phyloP scores from a whole-genome alignment of 2,329 filamentous ascomycete genomes.

The Massarina eburnea region DNA sequence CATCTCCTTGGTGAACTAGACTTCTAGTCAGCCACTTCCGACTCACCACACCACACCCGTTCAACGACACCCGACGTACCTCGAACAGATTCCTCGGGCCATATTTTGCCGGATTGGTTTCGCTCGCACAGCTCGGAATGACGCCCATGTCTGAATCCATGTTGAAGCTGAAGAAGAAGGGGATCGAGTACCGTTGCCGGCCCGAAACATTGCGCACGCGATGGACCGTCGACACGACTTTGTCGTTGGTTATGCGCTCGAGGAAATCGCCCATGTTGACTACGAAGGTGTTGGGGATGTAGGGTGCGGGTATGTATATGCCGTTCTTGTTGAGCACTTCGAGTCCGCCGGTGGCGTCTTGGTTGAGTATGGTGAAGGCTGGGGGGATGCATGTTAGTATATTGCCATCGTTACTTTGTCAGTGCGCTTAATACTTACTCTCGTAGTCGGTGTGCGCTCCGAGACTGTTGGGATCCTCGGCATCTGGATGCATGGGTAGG shows the following conservation, averaged over 20 bases:
- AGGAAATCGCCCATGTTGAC: slow-evolving; percentile 57
- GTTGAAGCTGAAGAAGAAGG: slow-evolving; percentile 52
- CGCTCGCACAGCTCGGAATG: slow-evolving; percentile 39
- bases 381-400: too few relatives aligned
- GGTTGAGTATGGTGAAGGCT: slow-evolving; percentile 37
- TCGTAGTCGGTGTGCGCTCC: slow-evolving; percentile 43
- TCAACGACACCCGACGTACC: too few relatives aligned
- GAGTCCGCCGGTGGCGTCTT: slow-evolving; percentile 29
- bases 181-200: slow-evolving; percentile 47
- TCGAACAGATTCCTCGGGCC: too few relatives aligned
- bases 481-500: slow-evolving; percentile 31
- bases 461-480: slow-evolving; percentile 17
- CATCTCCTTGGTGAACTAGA: too few relatives aligned
- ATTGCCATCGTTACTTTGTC: too few relatives aligned
- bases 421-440: too few relatives aligned
- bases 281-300: slow-evolving; percentile 49
- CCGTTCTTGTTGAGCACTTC: slow-evolving; percentile 36
- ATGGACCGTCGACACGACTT: slow-evolving; percentile 53
- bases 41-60: too few relatives aligned
- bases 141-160: slow-evolving; percentile 45
- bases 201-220: slow-evolving; percentile 47
- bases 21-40: too few relatives aligned
- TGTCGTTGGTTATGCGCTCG: slow-evolving; percentile 54
- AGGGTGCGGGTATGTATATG: slow-evolving; percentile 35
- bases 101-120: slow-evolving; percentile 35